phyloP scores from a whole-genome alignment of 179 eudicot species.

The Silene vulgaris region DNA sequence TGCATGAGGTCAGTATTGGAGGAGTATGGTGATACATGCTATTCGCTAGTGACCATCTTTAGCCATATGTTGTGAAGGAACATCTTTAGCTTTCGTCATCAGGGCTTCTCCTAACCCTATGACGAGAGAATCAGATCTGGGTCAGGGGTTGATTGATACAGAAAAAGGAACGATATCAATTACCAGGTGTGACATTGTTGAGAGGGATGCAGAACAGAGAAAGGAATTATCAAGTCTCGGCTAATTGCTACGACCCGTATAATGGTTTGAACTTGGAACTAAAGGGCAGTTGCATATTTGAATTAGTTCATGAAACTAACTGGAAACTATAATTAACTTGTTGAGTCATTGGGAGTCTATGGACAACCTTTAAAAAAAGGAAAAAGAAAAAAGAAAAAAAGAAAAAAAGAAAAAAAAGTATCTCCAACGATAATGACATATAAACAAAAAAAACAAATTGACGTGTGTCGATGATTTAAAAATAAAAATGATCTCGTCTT shows the following conservation, averaged over 20 bases:
- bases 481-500: too few relatives aligned
- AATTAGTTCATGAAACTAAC: background rate
- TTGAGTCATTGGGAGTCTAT: background rate
- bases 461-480: too few relatives aligned
- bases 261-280: background rate
- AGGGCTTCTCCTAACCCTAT: background rate
- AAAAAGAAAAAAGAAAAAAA: too few relatives aligned
- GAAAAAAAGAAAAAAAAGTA: too few relatives aligned
- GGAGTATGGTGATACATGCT: background rate
- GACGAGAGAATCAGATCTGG: background rate
- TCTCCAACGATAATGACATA: background rate
- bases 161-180: background rate
- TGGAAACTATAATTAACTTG: background rate
- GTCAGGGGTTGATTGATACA: background rate
- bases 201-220: background rate
- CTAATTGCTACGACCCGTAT: background rate
- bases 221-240: background rate
- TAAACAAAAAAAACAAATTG: too few relatives aligned
- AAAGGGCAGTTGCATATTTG: background rate
- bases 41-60: background rate
- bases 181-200: background rate
- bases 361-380: background rate
- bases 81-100: background rate
- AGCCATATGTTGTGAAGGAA: too few relatives aligned
- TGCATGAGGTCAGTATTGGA: background rate